A percentile compares a stretch with the other conserved stretches of the same genome.
Conservation (phyloP, 352 stramenopile genomes). For the Pythium scleroteichum region DNA sequence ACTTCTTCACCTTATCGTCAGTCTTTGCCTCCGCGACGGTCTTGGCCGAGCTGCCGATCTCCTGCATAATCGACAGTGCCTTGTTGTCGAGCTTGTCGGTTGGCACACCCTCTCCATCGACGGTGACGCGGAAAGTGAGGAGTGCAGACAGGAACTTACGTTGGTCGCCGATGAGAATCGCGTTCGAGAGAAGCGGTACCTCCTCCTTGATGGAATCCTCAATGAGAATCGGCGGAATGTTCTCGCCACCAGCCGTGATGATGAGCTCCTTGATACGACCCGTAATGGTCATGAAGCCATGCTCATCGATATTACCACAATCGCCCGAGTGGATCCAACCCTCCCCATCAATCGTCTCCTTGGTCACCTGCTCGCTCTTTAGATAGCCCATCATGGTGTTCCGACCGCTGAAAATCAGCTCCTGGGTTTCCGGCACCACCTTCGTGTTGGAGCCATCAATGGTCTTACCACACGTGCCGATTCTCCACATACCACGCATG, state of each 20-base stretch:
- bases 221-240: slow-evolving; percentile 92
- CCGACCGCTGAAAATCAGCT: slow-evolving; percentile 79
- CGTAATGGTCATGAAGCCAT: slow-evolving; percentile 95
- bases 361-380: slow-evolving; percentile 75
- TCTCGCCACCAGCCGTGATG: slow-evolving; percentile 95
- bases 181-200: slow-evolving; percentile 86
- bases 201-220: slow-evolving; percentile 92
- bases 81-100: slow-evolving; percentile 82
- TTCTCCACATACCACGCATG: slow-evolving; percentile 88
- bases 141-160: slow-evolving; percentile 92
- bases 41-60: slow-evolving; percentile 68
- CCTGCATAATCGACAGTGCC: slow-evolving; percentile 53
- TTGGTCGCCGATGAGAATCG: slow-evolving; percentile 92
- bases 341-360: slow-evolving; percentile 90
- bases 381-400: slow-evolving; percentile 92
- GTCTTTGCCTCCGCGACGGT: slow-evolving; percentile 69
- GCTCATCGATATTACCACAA: slow-evolving; percentile 87
- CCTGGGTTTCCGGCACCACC: slow-evolving; percentile 57
- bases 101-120: slow-evolving; percentile 78
- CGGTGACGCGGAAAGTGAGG: slow-evolving; percentile 83
- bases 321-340: slow-evolving; percentile 95
- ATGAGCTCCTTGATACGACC: slow-evolving; percentile 97
- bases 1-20: slow-evolving; percentile 76
- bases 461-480: slow-evolving; percentile 75
- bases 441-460: slow-evolving; percentile 74